Evolutionary conservation across 2,329 filamentous ascomycete species (phyloP).

Genomic region (Aspergillus texensis): DNA sequence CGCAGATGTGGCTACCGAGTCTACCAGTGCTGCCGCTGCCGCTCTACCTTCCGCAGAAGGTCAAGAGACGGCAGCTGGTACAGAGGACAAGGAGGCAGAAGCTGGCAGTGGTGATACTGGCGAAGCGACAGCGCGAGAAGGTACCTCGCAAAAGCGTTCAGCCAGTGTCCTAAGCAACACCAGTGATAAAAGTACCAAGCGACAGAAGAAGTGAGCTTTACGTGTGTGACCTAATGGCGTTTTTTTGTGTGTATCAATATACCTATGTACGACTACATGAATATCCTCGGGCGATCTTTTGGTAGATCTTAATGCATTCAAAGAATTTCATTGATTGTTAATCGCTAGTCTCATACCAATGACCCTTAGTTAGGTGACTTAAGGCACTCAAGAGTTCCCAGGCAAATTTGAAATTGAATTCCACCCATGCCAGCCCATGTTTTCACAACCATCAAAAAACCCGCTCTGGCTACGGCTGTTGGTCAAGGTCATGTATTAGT

Average conservation of each 20-base stretch:
- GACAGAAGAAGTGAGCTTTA: conserved; percentile 47
- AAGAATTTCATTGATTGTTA: not conserved
- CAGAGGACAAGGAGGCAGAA: conserved; percentile 1
- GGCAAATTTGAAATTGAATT: not conserved
- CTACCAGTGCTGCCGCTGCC: conserved; percentile 19
- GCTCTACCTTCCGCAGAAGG: conserved; percentile 4
- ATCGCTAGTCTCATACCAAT: not conserved
- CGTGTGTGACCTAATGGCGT: not conserved
- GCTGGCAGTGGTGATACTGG: conserved; percentile 13
- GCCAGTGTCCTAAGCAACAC: conserved; percentile 75
- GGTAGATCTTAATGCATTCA: conserved; percentile 4
- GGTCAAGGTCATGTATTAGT: not conserved
- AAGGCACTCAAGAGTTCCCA: not conserved
- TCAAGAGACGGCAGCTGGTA: conserved; percentile 9
- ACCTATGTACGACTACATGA: conserved; percentile 39
- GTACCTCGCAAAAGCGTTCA: conserved; percentile 68
- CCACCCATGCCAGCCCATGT: not conserved
- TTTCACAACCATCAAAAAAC: not conserved
- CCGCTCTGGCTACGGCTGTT: not conserved
- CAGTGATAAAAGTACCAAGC: conserved; percentile 63
- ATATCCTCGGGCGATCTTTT: conserved; percentile 8
- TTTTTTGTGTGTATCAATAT: conserved; percentile 23
- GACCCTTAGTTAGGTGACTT: not conserved
- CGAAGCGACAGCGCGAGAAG: conserved; percentile 18
- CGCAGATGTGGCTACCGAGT: conserved; percentile 10